These are phyloP conservation scores for Pichia sp. DNA, from an alignment of 1,139 yeast species.

Conservation along the genomic window DNA sequence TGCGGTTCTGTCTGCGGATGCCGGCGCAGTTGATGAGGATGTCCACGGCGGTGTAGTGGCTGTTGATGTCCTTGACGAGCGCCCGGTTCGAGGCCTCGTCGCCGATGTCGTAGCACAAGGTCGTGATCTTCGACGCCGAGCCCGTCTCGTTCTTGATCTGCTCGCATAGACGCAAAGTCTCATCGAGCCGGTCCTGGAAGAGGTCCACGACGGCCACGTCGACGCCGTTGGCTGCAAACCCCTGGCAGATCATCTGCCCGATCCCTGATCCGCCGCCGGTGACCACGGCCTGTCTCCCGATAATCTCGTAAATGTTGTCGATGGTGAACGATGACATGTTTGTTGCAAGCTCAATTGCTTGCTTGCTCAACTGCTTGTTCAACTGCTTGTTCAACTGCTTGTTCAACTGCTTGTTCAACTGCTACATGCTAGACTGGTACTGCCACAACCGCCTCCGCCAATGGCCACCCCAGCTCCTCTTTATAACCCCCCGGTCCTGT, in stretches of 20 bases:
- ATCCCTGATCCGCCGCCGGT: conserved; percentile 25
- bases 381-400: no score
- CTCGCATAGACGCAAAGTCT: conserved; percentile 17
- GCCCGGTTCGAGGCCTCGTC: conserved; percentile 20
- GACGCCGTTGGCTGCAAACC: conserved; percentile 23
- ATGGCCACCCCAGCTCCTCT: no score
- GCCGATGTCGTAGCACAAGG: conserved; percentile 23
- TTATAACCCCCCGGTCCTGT: no score
- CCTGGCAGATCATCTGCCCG: conserved; percentile 23
- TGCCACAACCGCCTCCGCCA: no score
- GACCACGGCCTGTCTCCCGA: conserved; percentile 24
- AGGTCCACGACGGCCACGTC: conserved; percentile 23
- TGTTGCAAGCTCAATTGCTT: no score
- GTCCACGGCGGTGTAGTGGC: conserved; percentile 20
- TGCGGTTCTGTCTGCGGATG: conserved; percentile 21
- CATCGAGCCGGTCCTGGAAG: conserved; percentile 20
- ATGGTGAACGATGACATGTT: conserved; percentile 17
- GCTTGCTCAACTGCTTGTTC: no score
- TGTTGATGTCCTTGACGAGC: conserved; percentile 20
- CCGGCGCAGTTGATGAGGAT: conserved; percentile 24
- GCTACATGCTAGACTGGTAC: no score
- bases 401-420: no score
- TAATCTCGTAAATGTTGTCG: conserved; percentile 19
- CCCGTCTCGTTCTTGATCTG: conserved; percentile 18
- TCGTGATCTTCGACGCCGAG: conserved; percentile 17